These are phyloP conservation scores for Ceratobasidium sp. DNA, from an alignment of 1,284 basidiomycete genomes.

Conservation along the genomic window DNA sequence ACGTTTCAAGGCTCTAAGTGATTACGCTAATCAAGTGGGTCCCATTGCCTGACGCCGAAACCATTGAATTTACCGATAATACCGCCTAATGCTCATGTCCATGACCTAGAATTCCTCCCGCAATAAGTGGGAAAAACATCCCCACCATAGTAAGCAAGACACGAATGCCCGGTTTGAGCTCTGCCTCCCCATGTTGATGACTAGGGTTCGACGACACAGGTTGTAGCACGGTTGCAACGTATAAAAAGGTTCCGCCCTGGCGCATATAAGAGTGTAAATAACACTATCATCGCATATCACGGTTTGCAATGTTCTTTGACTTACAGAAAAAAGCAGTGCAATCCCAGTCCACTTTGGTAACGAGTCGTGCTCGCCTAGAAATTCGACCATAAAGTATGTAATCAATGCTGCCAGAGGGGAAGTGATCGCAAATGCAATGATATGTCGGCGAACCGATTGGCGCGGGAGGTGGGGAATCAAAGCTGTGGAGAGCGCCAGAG, in stretches of 20 bases:
- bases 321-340: conserved; percentile 78
- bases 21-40: no score
- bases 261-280: no score
- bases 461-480: conserved; percentile 75
- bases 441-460: conserved; percentile 71
- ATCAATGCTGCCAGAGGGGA: conserved; percentile 78
- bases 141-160: conserved; percentile 65
- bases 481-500: conserved; percentile 81
- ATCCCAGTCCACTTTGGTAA: conserved; percentile 69
- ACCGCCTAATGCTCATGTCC: conserved; percentile 43
- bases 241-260: conserved; percentile 92
- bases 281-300: background rate
- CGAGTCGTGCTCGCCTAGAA: conserved; percentile 57
- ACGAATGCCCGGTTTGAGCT: conserved; percentile 57
- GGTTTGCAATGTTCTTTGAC: conserved; percentile 43
- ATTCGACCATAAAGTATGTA: conserved; percentile 68
- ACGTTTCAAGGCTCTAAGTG: no score
- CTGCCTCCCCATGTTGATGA: conserved; percentile 53
- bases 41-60: no score
- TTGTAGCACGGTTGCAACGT: conserved; percentile 90
- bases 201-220: conserved; percentile 54
- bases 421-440: conserved; percentile 78
- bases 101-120: conserved; percentile 60
- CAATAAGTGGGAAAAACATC: conserved; percentile 70
- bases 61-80: background rate